Base-by-base conservation (phyloP, 2,329 filamentous ascomycete species). In the Xylaria sp. region DNA sequence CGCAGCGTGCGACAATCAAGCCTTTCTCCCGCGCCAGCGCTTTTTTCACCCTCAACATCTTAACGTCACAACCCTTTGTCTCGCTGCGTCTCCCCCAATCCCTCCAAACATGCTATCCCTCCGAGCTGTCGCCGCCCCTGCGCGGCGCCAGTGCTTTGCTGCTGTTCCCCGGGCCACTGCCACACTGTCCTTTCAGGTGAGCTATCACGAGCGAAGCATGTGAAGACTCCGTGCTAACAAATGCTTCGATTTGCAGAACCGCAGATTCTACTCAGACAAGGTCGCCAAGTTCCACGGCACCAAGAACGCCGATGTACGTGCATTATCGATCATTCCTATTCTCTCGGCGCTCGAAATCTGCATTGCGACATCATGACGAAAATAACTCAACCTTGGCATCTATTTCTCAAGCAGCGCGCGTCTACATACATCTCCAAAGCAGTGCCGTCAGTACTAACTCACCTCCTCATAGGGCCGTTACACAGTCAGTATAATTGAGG, bases 401-500 rank as follows among this genome's bases (percentile, higher is more conserved):
- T 28, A 28, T 68, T 72, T 72, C 65, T 67, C 58, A 55, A 55
- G 36, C 45, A 41, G 9, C 50, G n/a, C 50, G n/a, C 20, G n/a
- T 50, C 13, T 8, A 36, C 30, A 66, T 18, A 72, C 65, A 73
- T 69, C 65, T 60, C 60, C 36, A 58, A 60, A 63, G 48, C 65
- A 56, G 65, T 30, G 36, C 3, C 64, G 58, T 28, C 57, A 63
- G 9, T 71, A 67, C 73, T 75, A 63, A 76, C 70, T 65, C 66
- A 60, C 62, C 69, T 50, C 43, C 64, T 55, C 32, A 67, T 67
- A 97, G 93, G 96, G 96, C 79, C 96, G 96, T 83, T 99, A 91
- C 88, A 92, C 93, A 66, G 96, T 99, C 78, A 95, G 93, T 77
- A 87, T 99, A 83, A 99, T 99, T 75, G 97, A 99, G 88, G 96